Percentiles rank a stretch among this genome's conserved stretches.
These are phyloP conservation scores for Haplographium delicatum DNA, from an alignment of 495 filamentous ascomycete genomes.

Conservation along the genomic window DNA sequence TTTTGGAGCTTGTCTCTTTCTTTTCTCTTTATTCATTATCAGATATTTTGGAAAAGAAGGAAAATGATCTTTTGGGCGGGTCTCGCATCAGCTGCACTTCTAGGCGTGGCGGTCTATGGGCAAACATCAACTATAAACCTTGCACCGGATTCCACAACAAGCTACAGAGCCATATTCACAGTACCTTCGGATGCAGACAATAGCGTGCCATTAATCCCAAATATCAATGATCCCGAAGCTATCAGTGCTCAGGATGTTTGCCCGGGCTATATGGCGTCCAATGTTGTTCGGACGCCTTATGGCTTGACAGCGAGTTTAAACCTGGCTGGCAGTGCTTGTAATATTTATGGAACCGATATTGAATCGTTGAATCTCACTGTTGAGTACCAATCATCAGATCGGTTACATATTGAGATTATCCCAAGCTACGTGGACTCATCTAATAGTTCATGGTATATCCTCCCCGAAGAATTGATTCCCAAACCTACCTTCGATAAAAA, in stretches of 20 bases:
- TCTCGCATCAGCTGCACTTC: conserved; percentile 2
- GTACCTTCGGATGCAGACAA: conserved; percentile 51
- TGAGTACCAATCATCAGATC: conserved; percentile 64
- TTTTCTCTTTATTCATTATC: neutral
- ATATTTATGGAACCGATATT: conserved; percentile 69
- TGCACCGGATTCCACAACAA: conserved; percentile 5
- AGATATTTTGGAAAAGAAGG: neutral
- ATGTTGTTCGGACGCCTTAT: conserved; percentile 44
- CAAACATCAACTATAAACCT: conserved; percentile 2
- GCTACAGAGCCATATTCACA: conserved; percentile 37
- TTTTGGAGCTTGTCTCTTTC: conserved; percentile 3
- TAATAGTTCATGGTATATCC: conserved; percentile 63
- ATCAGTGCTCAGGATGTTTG: conserved; percentile 67
- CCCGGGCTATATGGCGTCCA: conserved; percentile 67
- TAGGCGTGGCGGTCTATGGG: neutral
- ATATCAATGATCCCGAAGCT: conserved; percentile 67
- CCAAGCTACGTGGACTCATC: conserved; percentile 58
- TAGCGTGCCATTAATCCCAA: conserved; percentile 59
- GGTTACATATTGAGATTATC: conserved; percentile 73
- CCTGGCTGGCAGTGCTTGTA: conserved; percentile 63
- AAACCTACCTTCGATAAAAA: conserved; percentile 44
- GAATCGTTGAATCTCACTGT: conserved; percentile 58
- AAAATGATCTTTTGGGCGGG: conserved; percentile 3
- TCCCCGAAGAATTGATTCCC: conserved; percentile 59
- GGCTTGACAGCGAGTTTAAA: conserved; percentile 57